Base-by-base conservation (phyloP, 2,329 filamentous ascomycete genomes). In the Colletotrichum phormii region DNA sequence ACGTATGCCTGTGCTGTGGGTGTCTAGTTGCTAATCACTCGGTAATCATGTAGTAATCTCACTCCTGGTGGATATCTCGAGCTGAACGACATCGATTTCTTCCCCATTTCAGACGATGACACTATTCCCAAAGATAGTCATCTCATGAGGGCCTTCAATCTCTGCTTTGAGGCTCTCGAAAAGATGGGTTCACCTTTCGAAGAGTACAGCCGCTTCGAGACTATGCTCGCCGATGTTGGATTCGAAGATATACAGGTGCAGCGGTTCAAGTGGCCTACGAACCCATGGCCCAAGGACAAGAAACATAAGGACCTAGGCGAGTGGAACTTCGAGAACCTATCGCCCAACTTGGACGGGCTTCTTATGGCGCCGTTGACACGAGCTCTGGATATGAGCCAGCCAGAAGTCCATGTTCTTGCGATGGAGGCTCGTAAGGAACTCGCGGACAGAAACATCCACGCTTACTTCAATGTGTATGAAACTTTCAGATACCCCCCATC, bases 351-450 rank as follows among this genome's bases (percentile, higher is more conserved):
- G 1, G 80, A 82, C 0, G 82, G 80, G 0, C 76, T 84, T 12
- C 81, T 79, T n/a, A 77, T 84, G 71, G 80, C 79, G 0, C 73
- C 84, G 0, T 82, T 84, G 49, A 84, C 83, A 0, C 79, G 79
- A 22, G 77, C 74, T 0, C 69, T 82, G 26, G 79, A 80, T 0
- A 84, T 83, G 83, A 76, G 74, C 0, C 53, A 74, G 9, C 76
- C 81, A 4, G 77, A 82, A 57, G 79, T 82, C 0, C 74, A 79
- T 54, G 77, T 79, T 2, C 82, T 82, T 37, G 75, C 81, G 18
- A 71, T 76, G 18, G 76, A 80, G 5, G 80, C 80, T 7, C 79
- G 80, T 6, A 74, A 67, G 2, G 81, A 83, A 12, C 77, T 84
- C 75, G 78, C 71, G 59, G 76, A 84, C 33, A 79, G 75, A 24